Evolutionary conservation across 495 filamentous ascomycete species (phyloP), one percentile per base, ranked within the genome.

Genomic region (Xylaria nigripes): DNA sequence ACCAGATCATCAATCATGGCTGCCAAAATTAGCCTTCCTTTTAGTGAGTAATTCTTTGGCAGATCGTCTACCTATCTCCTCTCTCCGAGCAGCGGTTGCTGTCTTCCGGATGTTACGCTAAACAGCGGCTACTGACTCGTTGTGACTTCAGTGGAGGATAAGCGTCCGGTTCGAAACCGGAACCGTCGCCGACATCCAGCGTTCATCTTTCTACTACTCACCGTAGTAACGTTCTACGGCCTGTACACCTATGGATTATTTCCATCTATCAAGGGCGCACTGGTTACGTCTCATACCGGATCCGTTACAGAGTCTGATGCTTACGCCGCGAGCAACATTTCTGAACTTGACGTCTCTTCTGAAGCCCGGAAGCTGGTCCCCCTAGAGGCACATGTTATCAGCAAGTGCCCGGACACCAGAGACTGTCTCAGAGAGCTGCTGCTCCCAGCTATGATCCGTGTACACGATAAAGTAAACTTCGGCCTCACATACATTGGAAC

Each of bases 331-430:
- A 13, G 42, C 32, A 34, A 44, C 18, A n/a, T 23, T 15, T 9
- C 13, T 22, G 15, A 46, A 29, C 5, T 51, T 29, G 48, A 30
- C 16, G n/a, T n/a, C 9, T 41, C 48, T 22, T 21, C 41, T 25
- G 45, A 23, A 2, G 13, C 32, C 32, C 23, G 50, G 43, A 54
- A 54, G 27, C 55, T 66, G 47, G 84, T 96, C 10, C 84, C 90
- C 3, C 73, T 98, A 8, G 93, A 98, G 64, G 86, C 87, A 51
- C 89, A 94, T 63, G 86, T 95, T 56, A 96, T 95, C 86, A 87
- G 85, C 69, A 96, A 97, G 73, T 98, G 93, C 61, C 93, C 93
- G 0, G 89, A 94, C 67, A 86, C 88, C 2, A 77, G 71, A 65
- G 84, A 85, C 64, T 96, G 93, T 64, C 75, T 98, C 6, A 80